Base-by-base conservation (phyloP, 169 alveolate genomes). In the Plasmodium vinckei region DNA sequence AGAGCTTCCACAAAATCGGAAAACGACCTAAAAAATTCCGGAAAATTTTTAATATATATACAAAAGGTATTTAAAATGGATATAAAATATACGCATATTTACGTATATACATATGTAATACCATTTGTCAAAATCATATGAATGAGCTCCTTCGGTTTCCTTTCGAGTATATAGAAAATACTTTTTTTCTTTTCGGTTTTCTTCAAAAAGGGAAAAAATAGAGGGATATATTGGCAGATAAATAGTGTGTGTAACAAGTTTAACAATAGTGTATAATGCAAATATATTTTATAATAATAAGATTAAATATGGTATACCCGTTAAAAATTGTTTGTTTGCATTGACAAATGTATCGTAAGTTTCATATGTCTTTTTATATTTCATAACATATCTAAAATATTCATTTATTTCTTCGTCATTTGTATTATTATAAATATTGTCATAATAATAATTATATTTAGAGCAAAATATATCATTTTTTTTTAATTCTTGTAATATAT, bases 51-150 rank as follows among this genome's bases (percentile, higher is more conserved):
- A 63, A 25, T 49, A 49, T 15, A 64, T 51, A 9, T 21, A 51
- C 6, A 63, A 64, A 64, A 44, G 44, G 3, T 39, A 53, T 21
- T 57, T 19, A n/a, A 57, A 9, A 19, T 5, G 42, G 42, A 4
- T 4, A 33, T 33, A 33, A 33, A 33, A 33, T 3, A 4, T 33
- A 33, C 3, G 42, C 7, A 33, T 33, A 33, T 33, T 2, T 33
- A 33, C 39, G 5, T 27, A 27, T 27, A 33, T 33, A 33, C 5
- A 7, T 33, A 33, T 33, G 42, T 5, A 61, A 57, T 27, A 79
- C 89, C 89, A 79, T 65, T 79, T 79, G 23, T 79, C 89, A 70
- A 79, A 79, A 39, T 79, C 89, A 21, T 79, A 79, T 4, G 89
- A 65, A 57, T 79, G 89, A 19, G 79, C 89, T 17, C 89, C 89